A percentile compares a stretch with the other conserved stretches of the same genome.
phyloP scores from a whole-genome alignment of 2,329 filamentous ascomycete species.

The Fusarium graminum region DNA sequence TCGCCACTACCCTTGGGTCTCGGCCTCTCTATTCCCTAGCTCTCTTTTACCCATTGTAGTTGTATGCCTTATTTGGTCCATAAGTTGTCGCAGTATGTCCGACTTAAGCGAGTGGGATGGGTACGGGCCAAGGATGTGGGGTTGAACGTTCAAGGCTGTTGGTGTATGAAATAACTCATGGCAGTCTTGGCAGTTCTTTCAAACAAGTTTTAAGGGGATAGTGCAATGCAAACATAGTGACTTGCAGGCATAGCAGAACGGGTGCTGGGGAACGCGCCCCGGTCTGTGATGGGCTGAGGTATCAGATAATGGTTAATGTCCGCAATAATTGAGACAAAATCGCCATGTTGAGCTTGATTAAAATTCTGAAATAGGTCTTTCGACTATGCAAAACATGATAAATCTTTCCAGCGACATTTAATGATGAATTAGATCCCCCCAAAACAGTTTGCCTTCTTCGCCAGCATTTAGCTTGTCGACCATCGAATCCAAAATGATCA shows the following conservation, averaged over 20 bases:
- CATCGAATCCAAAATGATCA: neutral
- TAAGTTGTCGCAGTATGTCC: neutral
- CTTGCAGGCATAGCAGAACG: too few species aligned
- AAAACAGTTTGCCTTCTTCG: too few species aligned
- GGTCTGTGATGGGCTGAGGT: too few species aligned
- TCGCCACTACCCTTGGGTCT: slow-evolving; percentile 1
- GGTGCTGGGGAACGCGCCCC: too few species aligned
- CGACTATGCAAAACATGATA: too few species aligned
- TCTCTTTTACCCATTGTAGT: neutral
- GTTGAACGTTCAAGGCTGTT: neutral
- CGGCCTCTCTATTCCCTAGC: neutral
- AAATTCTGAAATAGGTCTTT: too few species aligned
- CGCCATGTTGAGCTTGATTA: too few species aligned
- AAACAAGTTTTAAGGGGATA: neutral
- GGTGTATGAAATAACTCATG: neutral
- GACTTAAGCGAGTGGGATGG: neutral
- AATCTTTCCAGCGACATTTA: too few species aligned
- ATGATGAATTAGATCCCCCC: too few species aligned
- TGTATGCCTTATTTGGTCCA: neutral
- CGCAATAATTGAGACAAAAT: too few species aligned
- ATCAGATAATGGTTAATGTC: too few species aligned
- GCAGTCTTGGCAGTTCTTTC: neutral
- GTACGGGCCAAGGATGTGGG: neutral
- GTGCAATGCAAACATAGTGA: too few species aligned
- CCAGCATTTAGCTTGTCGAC: neutral